A percentile compares a stretch with the other conserved stretches of the same genome.
These are phyloP conservation scores for Kluyveromyces sp. DNA, from an alignment of 1,139 yeast species.

Conservation along the genomic window DNA sequence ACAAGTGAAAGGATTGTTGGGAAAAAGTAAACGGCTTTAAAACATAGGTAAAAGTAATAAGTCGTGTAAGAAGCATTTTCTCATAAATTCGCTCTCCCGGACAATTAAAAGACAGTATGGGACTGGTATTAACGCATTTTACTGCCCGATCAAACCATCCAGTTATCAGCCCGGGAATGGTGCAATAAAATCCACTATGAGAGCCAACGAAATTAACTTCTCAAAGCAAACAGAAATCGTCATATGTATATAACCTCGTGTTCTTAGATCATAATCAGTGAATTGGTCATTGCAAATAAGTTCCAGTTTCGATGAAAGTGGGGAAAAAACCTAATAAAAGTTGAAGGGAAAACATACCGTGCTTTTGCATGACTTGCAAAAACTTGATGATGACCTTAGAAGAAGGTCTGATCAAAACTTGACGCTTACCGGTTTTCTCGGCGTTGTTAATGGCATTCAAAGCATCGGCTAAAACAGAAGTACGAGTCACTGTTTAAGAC, in stretches of 20 bases:
- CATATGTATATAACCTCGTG: too few species aligned
- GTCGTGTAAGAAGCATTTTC: conserved; percentile 81
- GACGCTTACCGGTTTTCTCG: conserved; percentile 99
- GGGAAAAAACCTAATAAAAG: background rate
- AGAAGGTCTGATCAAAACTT: conserved; percentile 96
- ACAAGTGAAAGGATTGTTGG: conserved; percentile 38
- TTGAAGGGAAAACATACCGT: conserved; percentile 44
- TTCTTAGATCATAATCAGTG: too few species aligned
- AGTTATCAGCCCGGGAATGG: conserved; percentile 82
- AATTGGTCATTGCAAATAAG: background rate
- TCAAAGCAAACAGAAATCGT: too few species aligned
- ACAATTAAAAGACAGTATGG: conserved; percentile 96
- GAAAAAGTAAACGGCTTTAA: conserved; percentile 64
- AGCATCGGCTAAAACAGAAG: conserved; percentile 98
- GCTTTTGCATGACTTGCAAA: conserved; percentile 95
- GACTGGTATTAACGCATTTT: conserved; percentile 41
- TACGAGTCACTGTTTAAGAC: conserved; percentile 72
- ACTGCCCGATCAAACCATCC: conserved; percentile 82
- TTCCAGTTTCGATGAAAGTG: background rate
- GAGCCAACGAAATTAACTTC: too few species aligned
- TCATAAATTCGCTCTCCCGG: conserved; percentile 62
- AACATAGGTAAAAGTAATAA: conserved; percentile 22
- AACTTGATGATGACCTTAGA: conserved; percentile 97
- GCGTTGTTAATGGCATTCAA: conserved; percentile 97
- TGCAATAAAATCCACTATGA: background rate